phyloP scores from a whole-genome alignment of 257 asterid species.

The Primulina tabacum region DNA sequence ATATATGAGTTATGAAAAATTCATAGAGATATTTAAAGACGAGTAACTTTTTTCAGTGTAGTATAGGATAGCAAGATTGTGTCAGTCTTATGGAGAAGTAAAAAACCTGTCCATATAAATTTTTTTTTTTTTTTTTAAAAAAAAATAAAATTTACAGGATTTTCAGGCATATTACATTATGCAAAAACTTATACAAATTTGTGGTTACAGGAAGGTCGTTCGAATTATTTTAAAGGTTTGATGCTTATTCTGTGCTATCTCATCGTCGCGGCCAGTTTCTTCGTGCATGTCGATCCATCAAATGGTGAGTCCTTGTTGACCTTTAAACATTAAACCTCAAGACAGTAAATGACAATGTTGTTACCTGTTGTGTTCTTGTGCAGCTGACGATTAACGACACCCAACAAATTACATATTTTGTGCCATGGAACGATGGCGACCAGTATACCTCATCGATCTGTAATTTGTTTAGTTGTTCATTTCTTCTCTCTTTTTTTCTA shows the following conservation, averaged over 20 bases:
- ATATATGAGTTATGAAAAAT: no score
- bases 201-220: constrained; percentile 50
- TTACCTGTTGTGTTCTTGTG: constrained; percentile 14
- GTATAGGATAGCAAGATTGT: not conserved
- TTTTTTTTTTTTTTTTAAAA: no score
- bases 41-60: no score
- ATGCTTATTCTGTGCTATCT: constrained; percentile 62
- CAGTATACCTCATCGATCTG: not conserved
- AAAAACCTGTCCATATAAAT: not conserved
- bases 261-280: constrained; percentile 61
- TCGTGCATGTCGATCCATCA: constrained; percentile 43
- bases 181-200: not conserved
- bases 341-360: not conserved
- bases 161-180: no score
- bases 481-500: not conserved
- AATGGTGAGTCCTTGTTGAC: constrained; percentile 36
- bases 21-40: not conserved
- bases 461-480: constrained; percentile 10
- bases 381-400: constrained; percentile 38
- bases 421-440: constrained; percentile 22
- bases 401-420: constrained; percentile 18
- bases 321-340: not conserved
- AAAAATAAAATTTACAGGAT: not conserved
- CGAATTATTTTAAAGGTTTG: constrained; percentile 55
- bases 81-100: not conserved